phyloP scores from a whole-genome alignment of 1,139 yeast species.

The Candida albicans region DNA sequence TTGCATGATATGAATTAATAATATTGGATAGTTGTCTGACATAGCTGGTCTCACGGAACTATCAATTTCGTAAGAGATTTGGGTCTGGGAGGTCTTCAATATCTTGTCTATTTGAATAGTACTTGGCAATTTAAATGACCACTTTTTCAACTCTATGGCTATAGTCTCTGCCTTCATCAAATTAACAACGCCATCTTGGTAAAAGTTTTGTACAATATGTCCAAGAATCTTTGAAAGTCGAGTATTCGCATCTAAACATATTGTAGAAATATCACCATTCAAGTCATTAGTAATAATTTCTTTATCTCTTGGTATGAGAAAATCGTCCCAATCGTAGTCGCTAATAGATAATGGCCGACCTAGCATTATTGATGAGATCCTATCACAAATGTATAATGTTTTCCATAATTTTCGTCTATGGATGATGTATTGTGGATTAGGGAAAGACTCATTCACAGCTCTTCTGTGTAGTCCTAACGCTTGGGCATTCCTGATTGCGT shows the following conservation, averaged over 20 bases:
- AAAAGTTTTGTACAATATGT: constrained; percentile 25
- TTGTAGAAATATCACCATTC: constrained; percentile 5
- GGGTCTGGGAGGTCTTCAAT: too few species aligned
- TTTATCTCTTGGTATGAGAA: constrained; percentile 1
- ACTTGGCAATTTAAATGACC: constrained; percentile 32
- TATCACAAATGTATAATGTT: constrained; percentile 39
- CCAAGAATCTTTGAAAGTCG: constrained; percentile 25
- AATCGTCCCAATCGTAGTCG: constrained; percentile 45
- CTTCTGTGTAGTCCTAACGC: constrained; percentile 16
- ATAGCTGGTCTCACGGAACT: constrained; percentile 5
- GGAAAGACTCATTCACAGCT: constrained; percentile 15
- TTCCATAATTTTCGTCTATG: constrained; percentile 39
- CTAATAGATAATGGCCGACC: constrained; percentile 43
- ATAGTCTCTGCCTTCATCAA: constrained; percentile 33
- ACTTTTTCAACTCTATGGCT: constrained; percentile 35
- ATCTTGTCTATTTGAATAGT: constrained; percentile 24
- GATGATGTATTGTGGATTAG: constrained; percentile 9
- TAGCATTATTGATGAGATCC: constrained; percentile 37
- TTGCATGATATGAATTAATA: constrained; percentile 39
- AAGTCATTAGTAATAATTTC: constrained; percentile 10
- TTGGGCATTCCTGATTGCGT: constrained; percentile 17
- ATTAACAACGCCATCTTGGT: constrained; percentile 30
- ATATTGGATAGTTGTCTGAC: constrained; percentile 20
- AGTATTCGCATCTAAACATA: constrained; percentile 7
- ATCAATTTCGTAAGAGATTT: constrained; percentile 11